Evolutionary conservation across 2,329 filamentous ascomycete species (phyloP).

Genomic region (Pseudocercospora vitis): DNA sequence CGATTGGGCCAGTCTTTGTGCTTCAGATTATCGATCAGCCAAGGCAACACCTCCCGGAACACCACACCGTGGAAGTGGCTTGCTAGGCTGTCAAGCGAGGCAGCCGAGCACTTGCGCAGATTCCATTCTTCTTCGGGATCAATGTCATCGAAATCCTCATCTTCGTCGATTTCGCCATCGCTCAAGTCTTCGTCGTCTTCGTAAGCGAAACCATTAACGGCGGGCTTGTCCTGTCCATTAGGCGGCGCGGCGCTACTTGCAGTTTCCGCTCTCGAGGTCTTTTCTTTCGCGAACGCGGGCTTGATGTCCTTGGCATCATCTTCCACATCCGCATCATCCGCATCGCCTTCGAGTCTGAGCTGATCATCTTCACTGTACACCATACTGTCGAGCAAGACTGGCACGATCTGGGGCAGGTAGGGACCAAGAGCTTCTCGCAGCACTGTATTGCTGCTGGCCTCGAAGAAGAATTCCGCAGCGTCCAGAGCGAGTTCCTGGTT

Average conservation of each 20-base stretch:
- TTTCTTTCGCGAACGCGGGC: slow-evolving; percentile 77
- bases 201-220: slow-evolving; percentile 37
- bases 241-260: slow-evolving; percentile 55
- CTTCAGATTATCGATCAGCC: slow-evolving; percentile 83
- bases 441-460: slow-evolving; percentile 81
- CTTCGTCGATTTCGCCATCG: slow-evolving; percentile 82
- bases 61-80: slow-evolving; percentile 84
- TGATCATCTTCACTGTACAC: slow-evolving; percentile 95
- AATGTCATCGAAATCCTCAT: slow-evolving; percentile 66
- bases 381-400: slow-evolving; percentile 90
- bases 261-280: slow-evolving; percentile 51
- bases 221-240: slow-evolving; percentile 54
- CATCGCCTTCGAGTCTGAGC: slow-evolving; percentile 73
- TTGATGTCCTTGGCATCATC: slow-evolving; percentile 89
- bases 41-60: slow-evolving; percentile 89
- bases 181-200: slow-evolving; percentile 72
- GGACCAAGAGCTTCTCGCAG: slow-evolving; percentile 75
- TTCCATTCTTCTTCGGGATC: slow-evolving; percentile 94
- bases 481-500: slow-evolving; percentile 91
- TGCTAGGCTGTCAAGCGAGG: slow-evolving; percentile 90
- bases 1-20: slow-evolving; percentile 88
- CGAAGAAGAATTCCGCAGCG: slow-evolving; percentile 96
- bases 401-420: slow-evolving; percentile 80
- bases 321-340: slow-evolving; percentile 75
- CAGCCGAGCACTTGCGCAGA: slow-evolving; percentile 92